Evolutionary conservation across 2,329 filamentous ascomycete genomes (phyloP).

Genomic region (Hymenoscyphus linearis): DNA sequence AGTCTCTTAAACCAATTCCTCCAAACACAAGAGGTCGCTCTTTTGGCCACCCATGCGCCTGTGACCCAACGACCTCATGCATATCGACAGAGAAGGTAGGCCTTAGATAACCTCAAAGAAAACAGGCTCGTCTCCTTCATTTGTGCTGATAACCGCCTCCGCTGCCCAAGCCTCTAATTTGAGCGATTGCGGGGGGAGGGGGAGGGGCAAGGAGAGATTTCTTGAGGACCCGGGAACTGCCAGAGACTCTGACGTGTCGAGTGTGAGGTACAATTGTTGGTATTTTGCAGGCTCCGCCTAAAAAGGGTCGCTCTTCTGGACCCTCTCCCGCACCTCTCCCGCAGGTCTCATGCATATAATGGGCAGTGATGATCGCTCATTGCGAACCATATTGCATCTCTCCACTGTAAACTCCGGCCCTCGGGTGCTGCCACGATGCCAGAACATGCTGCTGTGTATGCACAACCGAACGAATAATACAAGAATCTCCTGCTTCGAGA

Average conservation of each 20-base stretch:
- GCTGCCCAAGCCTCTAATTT: background rate
- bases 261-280: constrained; percentile 10
- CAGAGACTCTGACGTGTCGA: constrained; percentile 30
- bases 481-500: constrained; percentile 12
- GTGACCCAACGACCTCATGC: constrained; percentile 21
- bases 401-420: constrained; percentile 11
- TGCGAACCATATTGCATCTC: constrained; percentile 21
- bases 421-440: constrained; percentile 27
- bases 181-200: constrained; percentile 20
- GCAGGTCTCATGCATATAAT: constrained; percentile 20
- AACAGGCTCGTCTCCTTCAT: background rate
- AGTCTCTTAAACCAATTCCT: constrained; percentile 14
- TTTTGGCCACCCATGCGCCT: constrained; percentile 17
- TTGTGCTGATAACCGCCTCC: background rate
- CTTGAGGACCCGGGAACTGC: constrained; percentile 6
- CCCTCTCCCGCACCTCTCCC: constrained; percentile 16
- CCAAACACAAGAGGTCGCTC: constrained; percentile 24
- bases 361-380: background rate
- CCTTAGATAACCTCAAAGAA: background rate
- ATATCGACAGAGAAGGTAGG: constrained; percentile 7
- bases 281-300: constrained; percentile 17
- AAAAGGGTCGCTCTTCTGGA: constrained; percentile 7
- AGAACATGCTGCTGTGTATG: constrained; percentile 25
- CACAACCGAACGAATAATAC: constrained; percentile 25
- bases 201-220: constrained; percentile 14